Percentiles rank a stretch among this genome's conserved stretches.
Conservation (phyloP, 768 basidiomycete species). For the Boletus rubescentipes region DNA sequence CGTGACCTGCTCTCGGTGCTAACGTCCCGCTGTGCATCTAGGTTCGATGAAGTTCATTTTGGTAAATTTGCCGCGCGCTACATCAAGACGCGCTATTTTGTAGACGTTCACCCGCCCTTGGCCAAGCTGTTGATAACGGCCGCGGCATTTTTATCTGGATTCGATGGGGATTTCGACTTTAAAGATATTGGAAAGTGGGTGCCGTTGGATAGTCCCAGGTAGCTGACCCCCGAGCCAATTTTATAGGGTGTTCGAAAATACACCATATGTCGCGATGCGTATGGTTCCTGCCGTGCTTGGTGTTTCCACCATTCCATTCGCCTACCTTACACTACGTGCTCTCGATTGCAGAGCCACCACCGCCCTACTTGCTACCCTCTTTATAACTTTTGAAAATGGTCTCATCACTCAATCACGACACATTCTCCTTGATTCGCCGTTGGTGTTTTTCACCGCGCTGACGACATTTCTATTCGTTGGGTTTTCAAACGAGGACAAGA, state of each 20-base stretch:
- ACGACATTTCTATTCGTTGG: slow-evolving; percentile 84
- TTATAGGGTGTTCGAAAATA: slow-evolving; percentile 72
- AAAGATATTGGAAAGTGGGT: slow-evolving; percentile 95
- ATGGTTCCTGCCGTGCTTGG: slow-evolving; percentile 91
- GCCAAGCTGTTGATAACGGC: slow-evolving; percentile 95
- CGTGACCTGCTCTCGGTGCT: not conserved
- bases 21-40: slow-evolving; percentile 30
- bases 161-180: slow-evolving; percentile 93
- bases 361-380: slow-evolving; percentile 84
- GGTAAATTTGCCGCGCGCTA: slow-evolving; percentile 96
- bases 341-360: slow-evolving; percentile 92
- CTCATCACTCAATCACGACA: slow-evolving; percentile 93
- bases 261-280: slow-evolving; percentile 97
- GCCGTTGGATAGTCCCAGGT: not conserved
- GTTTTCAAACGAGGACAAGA: slow-evolving; percentile 89
- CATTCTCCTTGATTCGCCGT: slow-evolving; percentile 97
- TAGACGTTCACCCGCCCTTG: slow-evolving; percentile 96
- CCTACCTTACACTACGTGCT: slow-evolving; percentile 91
- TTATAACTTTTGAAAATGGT: slow-evolving; percentile 97
- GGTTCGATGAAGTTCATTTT: slow-evolving; percentile 98
- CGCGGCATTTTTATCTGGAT: slow-evolving; percentile 83
- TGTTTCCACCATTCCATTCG: slow-evolving; percentile 82
- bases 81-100: slow-evolving; percentile 87
- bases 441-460: slow-evolving; percentile 96
- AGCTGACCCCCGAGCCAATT: slow-evolving; percentile 1